phyloP scores from a whole-genome alignment of 306 rosid species.

The Pueraria montana region DNA sequence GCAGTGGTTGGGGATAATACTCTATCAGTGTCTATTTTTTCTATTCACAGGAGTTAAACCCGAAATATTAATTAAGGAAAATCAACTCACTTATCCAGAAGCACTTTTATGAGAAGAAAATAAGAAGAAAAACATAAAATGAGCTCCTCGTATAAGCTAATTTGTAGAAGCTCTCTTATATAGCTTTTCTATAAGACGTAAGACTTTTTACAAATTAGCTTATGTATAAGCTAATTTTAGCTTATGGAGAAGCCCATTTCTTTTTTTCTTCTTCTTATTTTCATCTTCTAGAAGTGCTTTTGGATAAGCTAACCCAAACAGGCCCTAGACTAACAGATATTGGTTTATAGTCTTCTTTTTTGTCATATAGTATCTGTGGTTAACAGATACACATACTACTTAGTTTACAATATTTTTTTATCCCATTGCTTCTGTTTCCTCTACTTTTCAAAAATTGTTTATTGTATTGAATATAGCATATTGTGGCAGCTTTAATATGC shows the following conservation, averaged over 20 bases:
- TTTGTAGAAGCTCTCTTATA: too few species aligned
- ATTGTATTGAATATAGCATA: not conserved
- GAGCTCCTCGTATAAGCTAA: too few species aligned
- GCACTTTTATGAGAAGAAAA: too few species aligned
- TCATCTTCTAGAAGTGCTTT: too few species aligned
- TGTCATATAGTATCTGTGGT: not conserved
- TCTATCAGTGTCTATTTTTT: not conserved
- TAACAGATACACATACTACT: not conserved
- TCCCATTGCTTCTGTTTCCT: not conserved
- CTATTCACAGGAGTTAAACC: not conserved
- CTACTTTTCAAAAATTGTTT: not conserved
- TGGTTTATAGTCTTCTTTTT: not conserved
- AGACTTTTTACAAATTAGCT: too few species aligned
- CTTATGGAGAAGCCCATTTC: too few species aligned
- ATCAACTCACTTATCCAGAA: too few species aligned
- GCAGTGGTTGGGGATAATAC: not conserved
- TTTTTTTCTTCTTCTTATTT: too few species aligned
- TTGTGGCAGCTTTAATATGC: not conserved
- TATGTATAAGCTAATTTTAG: too few species aligned
- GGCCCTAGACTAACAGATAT: not conserved
- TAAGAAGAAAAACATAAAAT: too few species aligned
- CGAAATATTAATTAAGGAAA: not conserved
- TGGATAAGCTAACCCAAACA: too few species aligned
- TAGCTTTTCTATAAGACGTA: too few species aligned
- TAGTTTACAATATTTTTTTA: not conserved